Evolutionary conservation across 345 rosid genomes (phyloP).

Genomic region (Linum trigynum): DNA sequence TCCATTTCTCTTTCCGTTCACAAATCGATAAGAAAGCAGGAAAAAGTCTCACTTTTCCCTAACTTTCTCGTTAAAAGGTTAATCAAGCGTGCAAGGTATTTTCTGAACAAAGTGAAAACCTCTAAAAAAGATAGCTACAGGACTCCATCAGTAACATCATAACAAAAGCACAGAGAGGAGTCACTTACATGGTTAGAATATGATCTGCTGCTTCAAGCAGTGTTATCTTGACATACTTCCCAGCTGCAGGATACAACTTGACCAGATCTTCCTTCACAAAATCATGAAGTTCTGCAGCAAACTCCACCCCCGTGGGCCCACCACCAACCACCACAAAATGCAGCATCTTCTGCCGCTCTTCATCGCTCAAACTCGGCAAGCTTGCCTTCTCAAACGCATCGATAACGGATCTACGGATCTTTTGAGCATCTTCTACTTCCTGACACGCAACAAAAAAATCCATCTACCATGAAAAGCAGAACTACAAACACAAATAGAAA

Average conservation of each 20-base stretch:
- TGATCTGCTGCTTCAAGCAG: slow-evolving; percentile 97
- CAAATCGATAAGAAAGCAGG: not conserved
- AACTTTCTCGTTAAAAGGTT: not conserved
- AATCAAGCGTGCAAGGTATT: too few relatives aligned
- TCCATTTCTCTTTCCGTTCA: not conserved
- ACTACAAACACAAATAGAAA: not conserved
- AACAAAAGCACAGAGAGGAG: not conserved
- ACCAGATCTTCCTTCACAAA: slow-evolving; percentile 82
- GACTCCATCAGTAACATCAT: not conserved
- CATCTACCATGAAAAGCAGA: slow-evolving; percentile 7
- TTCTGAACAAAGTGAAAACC: not conserved
- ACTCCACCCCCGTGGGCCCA: slow-evolving; percentile 99
- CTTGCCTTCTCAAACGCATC: slow-evolving; percentile 91
- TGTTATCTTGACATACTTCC: slow-evolving; percentile 57
- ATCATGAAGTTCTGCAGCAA: slow-evolving; percentile 95
- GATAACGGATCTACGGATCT: slow-evolving; percentile 69
- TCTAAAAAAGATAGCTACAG: too few relatives aligned
- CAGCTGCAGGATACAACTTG: slow-evolving; percentile 63
- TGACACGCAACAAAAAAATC: slow-evolving; percentile 19
- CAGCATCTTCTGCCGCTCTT: slow-evolving; percentile 78
- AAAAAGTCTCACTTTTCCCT: not conserved
- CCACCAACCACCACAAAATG: slow-evolving; percentile 98
- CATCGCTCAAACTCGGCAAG: slow-evolving; percentile 77
- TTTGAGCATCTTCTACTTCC: slow-evolving; percentile 98
- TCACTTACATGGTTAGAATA: slow-evolving; percentile 71